Evolutionary conservation across 306 rosid genomes (phyloP), one percentile per base, ranked within the genome.

Genomic region (Gillenia trifoliata): DNA sequence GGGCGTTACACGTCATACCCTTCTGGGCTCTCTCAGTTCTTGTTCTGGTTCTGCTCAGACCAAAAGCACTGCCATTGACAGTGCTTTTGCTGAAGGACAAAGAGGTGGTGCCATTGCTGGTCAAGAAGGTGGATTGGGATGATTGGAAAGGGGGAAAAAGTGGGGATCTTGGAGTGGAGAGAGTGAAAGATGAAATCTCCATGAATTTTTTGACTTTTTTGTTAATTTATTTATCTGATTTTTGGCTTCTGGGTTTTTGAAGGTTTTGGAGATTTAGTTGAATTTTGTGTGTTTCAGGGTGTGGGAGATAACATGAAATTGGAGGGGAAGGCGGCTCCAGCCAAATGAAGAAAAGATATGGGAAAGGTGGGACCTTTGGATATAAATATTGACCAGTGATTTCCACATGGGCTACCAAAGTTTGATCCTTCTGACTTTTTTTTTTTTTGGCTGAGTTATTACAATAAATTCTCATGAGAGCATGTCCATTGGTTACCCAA

Each of bases 1-100:
- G 54, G 43, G 99, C 98, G 77, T 86, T 88, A 85, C 97, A 92
- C 56, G 80, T 89, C 16, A 94, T 47, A 56, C 87, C 82, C 80
- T 80, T 88, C 25, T 66, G 84, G 30, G 83, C 57, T 55, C 70
- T 76, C 23, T 67, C 72, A 17, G 77, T 79, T 73, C 84, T 80
- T 66, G 71, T 61, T 68, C 68, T 23, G 45, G 12, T 85, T 79
- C 75, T 66, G 56, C 65, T 80, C 66, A 66, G n/a, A 45, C 38
- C 45, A 41, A 78, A 55, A 76, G 77, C 45, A 55, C 78, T 43
- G 30, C 2, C 22, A 38, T 54, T 73, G 30, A 74, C 69, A 74
- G 57, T 68, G 45, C 71, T 77, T 79, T 79, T 84, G 75, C 54
- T 83, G 43, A 71, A 59, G 70, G 83, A 65, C 76, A 40, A 19